Evolutionary conservation across 306 rosid species (phyloP), one percentile per base, ranked within the genome.

Genomic region (Spatholobus suberectus): DNA sequence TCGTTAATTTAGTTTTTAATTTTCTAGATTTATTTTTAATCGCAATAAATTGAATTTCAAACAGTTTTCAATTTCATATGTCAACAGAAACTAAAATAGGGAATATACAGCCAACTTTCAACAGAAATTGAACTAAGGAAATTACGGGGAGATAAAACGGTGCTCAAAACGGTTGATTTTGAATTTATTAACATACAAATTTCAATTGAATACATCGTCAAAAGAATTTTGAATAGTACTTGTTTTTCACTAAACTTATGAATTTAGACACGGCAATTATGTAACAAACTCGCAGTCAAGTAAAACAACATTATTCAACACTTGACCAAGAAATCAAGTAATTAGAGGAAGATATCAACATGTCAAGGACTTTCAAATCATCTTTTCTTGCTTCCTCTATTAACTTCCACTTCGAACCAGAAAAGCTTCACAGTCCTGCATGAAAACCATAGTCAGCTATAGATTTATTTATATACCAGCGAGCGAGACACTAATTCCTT

Each of bases 1-100:
- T 89, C 95, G 95, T 0, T 24, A 6, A 1, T 44, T 44, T 11
- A 12, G n/a, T n/a, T 4, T 17, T 17, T 51, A 1, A 29, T 29
- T 29, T 29, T 29, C 32, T 1, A 29, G 32, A 29, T 29, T 29
- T 29, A 29, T 29, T n/a, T n/a, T n/a, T n/a, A n/a, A 8, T 18
- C 63, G 17, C 66, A 24, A 3, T 4, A 24, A 58, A 24, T 58
- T 61, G 3, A 61, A 61, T n/a, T 57, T 57, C 32, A 6, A 23
- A 32, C 1, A 1, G n/a, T 59, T 26, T 59, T 54, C 58, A n/a
- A 17, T n/a, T n/a, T n/a, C n/a, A n/a, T n/a, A 57, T 54, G 63
- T 57, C 34, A 21, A 21, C 14, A 10, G 15, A 21, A 57, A 54
- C 27, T 54, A 54, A 20, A 18, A 20, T 54, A 15, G 54, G 54